Percentiles rank a stretch among this genome's conserved stretches.
Conservation (phyloP, 257 asterid species). For the Linaria vulgaris region DNA sequence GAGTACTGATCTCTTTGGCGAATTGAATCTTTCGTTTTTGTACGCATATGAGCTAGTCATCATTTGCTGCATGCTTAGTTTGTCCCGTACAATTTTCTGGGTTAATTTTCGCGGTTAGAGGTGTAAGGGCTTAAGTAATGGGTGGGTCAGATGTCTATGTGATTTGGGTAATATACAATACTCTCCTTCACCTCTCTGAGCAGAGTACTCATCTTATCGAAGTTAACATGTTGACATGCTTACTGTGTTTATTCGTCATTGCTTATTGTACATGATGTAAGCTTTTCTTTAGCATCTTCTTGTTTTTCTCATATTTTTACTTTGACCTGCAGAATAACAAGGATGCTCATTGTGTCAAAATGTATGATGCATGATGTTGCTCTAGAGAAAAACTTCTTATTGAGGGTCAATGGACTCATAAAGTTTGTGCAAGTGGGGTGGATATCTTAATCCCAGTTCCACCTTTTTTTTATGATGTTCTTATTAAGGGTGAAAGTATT, state of each 20-base stretch:
- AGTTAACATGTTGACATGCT: not conserved
- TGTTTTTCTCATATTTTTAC: not conserved
- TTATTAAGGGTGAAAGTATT: constrained; percentile 72
- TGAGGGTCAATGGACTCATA: constrained; percentile 81
- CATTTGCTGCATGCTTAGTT: too few species aligned
- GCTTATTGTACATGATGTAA: not conserved
- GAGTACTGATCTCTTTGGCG: too few species aligned
- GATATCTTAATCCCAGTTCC: constrained; percentile 73
- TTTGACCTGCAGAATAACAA: constrained; percentile 55
- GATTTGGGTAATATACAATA: not conserved
- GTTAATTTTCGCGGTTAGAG: too few species aligned
- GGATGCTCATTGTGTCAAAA: constrained; percentile 74
- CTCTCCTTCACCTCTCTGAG: not conserved
- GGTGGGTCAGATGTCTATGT: too few species aligned
- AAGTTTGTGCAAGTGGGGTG: constrained; percentile 70
- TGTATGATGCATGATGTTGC: constrained; percentile 70
- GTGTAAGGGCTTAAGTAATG: not conserved
- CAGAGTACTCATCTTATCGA: not conserved
- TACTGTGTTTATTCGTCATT: constrained; percentile 1
- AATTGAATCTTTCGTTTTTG: too few species aligned
- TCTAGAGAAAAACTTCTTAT: constrained; percentile 66
- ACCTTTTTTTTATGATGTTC: constrained; percentile 69
- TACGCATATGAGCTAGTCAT: too few species aligned
- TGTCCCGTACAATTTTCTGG: too few species aligned
- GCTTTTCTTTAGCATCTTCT: not conserved